Percentiles rank a stretch among this genome's conserved stretches.
phyloP scores from a whole-genome alignment of 805 yeast genomes.

The Candida qinlingensis region DNA sequence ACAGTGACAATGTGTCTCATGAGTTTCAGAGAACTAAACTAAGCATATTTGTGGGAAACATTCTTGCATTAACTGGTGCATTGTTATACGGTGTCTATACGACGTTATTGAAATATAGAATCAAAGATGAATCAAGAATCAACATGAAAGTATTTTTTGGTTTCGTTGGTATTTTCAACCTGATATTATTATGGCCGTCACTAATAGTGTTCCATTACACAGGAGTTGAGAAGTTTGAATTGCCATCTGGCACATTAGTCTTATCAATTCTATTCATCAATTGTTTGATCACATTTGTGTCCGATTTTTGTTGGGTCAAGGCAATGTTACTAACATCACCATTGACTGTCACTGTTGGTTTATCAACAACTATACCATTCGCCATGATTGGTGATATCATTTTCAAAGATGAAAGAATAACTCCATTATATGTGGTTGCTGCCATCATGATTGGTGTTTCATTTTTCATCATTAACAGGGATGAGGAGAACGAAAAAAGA shows the following conservation, averaged over 20 bases:
- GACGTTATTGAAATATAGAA: conserved; percentile 68
- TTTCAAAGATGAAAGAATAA: conserved; percentile 57
- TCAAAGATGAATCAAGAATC: conserved; percentile 66
- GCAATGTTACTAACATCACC: conserved; percentile 94
- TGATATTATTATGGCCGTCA: conserved; percentile 78
- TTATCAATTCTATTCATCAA: conserved; percentile 54
- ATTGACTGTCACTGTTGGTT: conserved; percentile 90
- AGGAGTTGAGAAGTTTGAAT: conserved; percentile 65
- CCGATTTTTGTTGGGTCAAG: conserved; percentile 94
- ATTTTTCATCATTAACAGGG: conserved; percentile 76
- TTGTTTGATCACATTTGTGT: conserved; percentile 72
- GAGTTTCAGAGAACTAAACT: conserved; percentile 21
- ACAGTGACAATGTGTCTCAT: conserved; percentile 27
- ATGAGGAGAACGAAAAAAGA: conserved; percentile 57
- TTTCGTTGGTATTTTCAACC: conserved; percentile 83
- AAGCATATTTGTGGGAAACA: conserved; percentile 58
- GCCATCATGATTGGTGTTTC: conserved; percentile 78
- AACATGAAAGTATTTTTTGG: conserved; percentile 91
- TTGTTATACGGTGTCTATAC: conserved; percentile 89
- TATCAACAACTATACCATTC: conserved; percentile 88
- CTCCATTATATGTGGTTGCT: conserved; percentile 65
- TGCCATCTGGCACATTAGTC: conserved; percentile 54
- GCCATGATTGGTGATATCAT: conserved; percentile 89
- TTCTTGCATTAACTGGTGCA: conserved; percentile 80
- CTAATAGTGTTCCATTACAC: conserved; percentile 56